Evolutionary conservation across 1,284 basidiomycete genomes (phyloP).

Genomic region (Porodaedalea pini): DNA sequence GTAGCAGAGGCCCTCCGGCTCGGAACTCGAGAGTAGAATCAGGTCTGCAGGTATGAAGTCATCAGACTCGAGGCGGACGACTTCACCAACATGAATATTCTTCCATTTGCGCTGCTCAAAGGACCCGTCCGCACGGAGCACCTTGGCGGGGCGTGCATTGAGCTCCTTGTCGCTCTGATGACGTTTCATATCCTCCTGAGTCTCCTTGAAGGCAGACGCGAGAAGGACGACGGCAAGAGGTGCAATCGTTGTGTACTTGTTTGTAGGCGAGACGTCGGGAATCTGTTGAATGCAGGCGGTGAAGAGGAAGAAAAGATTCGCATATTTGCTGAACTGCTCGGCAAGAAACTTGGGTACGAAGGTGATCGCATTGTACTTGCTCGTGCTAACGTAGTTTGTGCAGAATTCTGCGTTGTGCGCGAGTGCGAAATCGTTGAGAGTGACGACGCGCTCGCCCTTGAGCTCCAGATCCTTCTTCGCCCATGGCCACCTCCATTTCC

Average conservation of each 20-base stretch:
- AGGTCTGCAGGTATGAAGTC: slow-evolving; percentile 97
- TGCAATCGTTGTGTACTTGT: slow-evolving; percentile 91
- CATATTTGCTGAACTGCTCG: slow-evolving; percentile 98
- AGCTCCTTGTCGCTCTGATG: slow-evolving; percentile 93
- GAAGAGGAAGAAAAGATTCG: slow-evolving; percentile 98
- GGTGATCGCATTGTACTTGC: slow-evolving; percentile 89
- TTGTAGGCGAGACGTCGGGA: slow-evolving; percentile 95
- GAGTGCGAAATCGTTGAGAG: slow-evolving; percentile 62
- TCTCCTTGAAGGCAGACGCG: slow-evolving; percentile 96
- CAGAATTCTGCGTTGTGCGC: slow-evolving; percentile 65
- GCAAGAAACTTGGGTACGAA: slow-evolving; percentile 93
- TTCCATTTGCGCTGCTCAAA: slow-evolving; percentile 87
- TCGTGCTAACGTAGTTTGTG: slow-evolving; percentile 89
- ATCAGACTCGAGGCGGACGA: slow-evolving; percentile 87
- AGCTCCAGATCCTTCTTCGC: slow-evolving; percentile 51
- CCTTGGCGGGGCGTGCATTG: slow-evolving; percentile 81
- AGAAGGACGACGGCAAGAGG: slow-evolving; percentile 88
- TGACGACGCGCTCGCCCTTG: slow-evolving; percentile 65
- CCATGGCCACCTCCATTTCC: slow-evolving; percentile 78
- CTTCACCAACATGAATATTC: slow-evolving; percentile 87
- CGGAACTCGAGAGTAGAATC: slow-evolving; percentile 83
- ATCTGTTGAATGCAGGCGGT: slow-evolving; percentile 98
- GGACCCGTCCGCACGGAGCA: slow-evolving; percentile 60
- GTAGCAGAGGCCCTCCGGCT: slow-evolving; percentile 96
- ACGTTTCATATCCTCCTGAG: slow-evolving; percentile 96